Evolutionary conservation across 1,284 basidiomycete species (phyloP), one percentile per base, ranked within the genome.

Genomic region (Tylopilus sp.): DNA sequence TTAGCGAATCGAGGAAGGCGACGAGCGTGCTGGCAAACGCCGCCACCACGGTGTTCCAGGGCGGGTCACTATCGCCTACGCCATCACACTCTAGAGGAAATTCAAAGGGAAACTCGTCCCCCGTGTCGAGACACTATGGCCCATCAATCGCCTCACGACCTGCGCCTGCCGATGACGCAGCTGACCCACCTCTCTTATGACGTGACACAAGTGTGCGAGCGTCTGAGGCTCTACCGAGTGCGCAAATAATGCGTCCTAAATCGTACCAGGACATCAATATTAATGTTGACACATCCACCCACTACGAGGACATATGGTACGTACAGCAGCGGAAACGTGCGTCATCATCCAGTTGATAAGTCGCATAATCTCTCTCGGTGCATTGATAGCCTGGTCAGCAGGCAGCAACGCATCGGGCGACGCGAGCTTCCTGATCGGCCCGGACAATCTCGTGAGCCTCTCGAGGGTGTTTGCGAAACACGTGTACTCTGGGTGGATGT

Each of bases 341-440:
- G 81, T 80, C 89, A 94, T 94, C 72, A 94, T 77, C 90, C 91
- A 92, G 69, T 91, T 89, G 26, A 93, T 83, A 22, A 94, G 80
- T 22, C 88, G 81, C 85, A 91, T 90, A 38, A 93, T 75, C 74
- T 94, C 92, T 60, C 84, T 81, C 0, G 92, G 91, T 5, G 91
- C 90, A 71, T 87, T 91, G 51, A 84, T 77, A 4, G 83, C 80
- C n/a, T 86, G 82, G 26, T 81, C 79, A 62, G 84, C 83, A 24
- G 86, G 77, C 6, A 87, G 72, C n/a, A 87, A 73, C 16, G 87
- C 85, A 29, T 80, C 75, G 2, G 77, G 74, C 3, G 80, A 82
- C 60, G 74, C 72, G 19, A 89, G 71, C 3, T 80, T 75, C 52
- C 91, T 82, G 64, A 91, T 84, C 6, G 91, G 86, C 0, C 86